Percentiles rank a stretch among this genome's conserved stretches.
Evolutionary conservation across 2,329 filamentous ascomycete species (phyloP).

Genomic region (Phialophora verrucosa): DNA sequence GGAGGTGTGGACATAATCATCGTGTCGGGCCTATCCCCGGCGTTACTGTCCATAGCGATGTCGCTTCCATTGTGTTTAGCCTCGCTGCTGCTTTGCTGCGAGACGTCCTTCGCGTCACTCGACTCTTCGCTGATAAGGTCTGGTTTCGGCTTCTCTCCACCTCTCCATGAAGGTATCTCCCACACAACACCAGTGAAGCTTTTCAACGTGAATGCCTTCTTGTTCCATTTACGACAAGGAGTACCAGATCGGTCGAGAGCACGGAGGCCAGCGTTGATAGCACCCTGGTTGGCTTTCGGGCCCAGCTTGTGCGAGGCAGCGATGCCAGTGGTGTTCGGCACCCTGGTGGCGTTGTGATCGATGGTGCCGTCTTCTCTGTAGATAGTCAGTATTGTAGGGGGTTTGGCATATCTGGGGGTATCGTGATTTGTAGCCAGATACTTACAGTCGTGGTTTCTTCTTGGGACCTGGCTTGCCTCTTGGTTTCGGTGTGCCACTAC

Average conservation of each 20-base stretch:
- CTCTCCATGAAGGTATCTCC: conserved; percentile 80
- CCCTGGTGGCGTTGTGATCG: conserved; percentile 48
- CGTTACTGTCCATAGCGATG: conserved; percentile 63
- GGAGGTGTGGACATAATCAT: conserved; percentile 54
- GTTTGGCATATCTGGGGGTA: background rate
- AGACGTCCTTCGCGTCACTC: conserved; percentile 63
- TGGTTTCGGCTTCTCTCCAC: conserved; percentile 54
- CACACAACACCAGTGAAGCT: conserved; percentile 89
- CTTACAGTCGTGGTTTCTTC: conserved; percentile 94
- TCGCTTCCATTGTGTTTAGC: conserved; percentile 63
- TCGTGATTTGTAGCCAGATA: conserved; percentile 41
- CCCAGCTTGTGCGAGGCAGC: conserved; percentile 75
- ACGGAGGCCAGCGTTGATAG: conserved; percentile 94
- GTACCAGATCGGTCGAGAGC: conserved; percentile 91
- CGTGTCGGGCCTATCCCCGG: conserved; percentile 52
- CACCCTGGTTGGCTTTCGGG: conserved; percentile 94
- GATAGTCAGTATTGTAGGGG: conserved; percentile 13
- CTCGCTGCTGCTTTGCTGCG: conserved; percentile 62
- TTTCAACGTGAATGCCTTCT: conserved; percentile 81
- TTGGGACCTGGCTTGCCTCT: conserved; percentile 92
- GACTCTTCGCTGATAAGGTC: conserved; percentile 58
- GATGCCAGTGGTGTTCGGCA: conserved; percentile 59
- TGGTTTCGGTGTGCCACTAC: conserved; percentile 63
- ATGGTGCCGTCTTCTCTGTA: conserved; percentile 58
- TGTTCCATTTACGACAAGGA: conserved; percentile 89